Base-by-base conservation (phyloP, 179 eudicot species). In the Sideroxylon spinosum region DNA sequence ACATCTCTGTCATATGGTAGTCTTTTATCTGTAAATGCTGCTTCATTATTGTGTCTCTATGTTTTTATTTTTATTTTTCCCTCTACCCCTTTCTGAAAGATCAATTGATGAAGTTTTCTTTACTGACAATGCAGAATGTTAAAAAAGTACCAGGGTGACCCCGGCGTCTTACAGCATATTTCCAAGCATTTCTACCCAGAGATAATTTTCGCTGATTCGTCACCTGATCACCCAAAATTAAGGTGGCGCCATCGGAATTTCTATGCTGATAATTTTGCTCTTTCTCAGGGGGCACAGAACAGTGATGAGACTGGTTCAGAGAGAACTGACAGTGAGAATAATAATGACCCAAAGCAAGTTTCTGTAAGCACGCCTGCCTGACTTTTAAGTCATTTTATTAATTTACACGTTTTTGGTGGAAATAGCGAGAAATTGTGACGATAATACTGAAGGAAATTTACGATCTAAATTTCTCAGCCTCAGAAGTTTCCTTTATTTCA, bases 231-330 rank as follows among this genome's bases (percentile, higher is more conserved):
- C 74, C 81, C 83, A 26, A 79, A 52, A 46, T 3, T 79, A 65
- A 81, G 85, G 53, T 86, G 86, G 88, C 86, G 85, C 48, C 26
- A 63, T 37, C 82, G 86, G 59, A 83, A 79, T 73, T 75, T 56
- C 32, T 77, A 8, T 61, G 70, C 76, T 8, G 82, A 79, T 50
- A 32, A 53, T 62, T 29, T 26, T 28, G 32, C 65, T 78, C 8
- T 48, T 78, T 67, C 75, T 73, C 75, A 79, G 68, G 44, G 9
- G 67, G 23, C 78, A 16, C 48, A 56, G 49, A 53, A 63, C 25
- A 37, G 74, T 53, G 71, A 74, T 26, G 77, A 52, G 61, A 53
- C 71, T 25, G 63, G 81, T 62, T 14, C 80, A 56, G 52, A 48
- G 78, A 76, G 57, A 19, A 75, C 44, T 48, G 66, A 26, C 60